Evolutionary conservation across 1,284 basidiomycete genomes (phyloP).

Genomic region (Neonothopanus nambi): DNA sequence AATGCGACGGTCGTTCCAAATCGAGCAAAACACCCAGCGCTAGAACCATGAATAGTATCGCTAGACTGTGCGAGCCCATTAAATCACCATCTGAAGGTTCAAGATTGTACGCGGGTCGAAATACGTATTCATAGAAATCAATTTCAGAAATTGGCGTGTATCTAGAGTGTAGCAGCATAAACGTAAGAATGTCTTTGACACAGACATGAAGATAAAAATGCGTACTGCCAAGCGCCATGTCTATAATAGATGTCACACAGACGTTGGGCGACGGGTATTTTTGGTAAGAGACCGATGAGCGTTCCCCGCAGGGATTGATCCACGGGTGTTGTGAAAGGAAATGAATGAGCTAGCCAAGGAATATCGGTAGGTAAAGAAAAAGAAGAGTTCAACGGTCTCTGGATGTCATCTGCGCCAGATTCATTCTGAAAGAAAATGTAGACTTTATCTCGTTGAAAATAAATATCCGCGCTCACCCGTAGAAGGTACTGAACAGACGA

Average conservation of each 20-base stretch:
- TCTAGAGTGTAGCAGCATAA: constrained; percentile 35
- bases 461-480: constrained; percentile 25
- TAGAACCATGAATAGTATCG: constrained; percentile 46
- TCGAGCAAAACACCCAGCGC: constrained; percentile 51
- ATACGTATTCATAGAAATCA: constrained; percentile 55
- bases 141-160: constrained; percentile 59
- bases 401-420: no score
- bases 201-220: constrained; percentile 21
- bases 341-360: constrained; percentile 60
- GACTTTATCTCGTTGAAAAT: no score
- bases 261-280: constrained; percentile 39
- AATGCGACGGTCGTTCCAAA: constrained; percentile 48
- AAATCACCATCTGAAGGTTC: constrained; percentile 36
- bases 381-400: constrained; percentile 1
- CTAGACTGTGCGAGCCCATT: constrained; percentile 46
- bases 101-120: constrained; percentile 52
- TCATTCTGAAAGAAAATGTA: no score
- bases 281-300: constrained; percentile 52
- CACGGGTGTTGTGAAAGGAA: constrained; percentile 52
- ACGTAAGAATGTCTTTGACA: constrained; percentile 4
- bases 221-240: constrained; percentile 70
- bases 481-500: constrained; percentile 33
- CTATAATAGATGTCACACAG: constrained; percentile 56
- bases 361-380: constrained; percentile 47
- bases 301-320: constrained; percentile 41